Percentiles rank a stretch among this genome's conserved stretches.
These are phyloP conservation scores for Microthyrium microscopicum DNA, from an alignment of 2,329 filamentous ascomycete species.

Conservation along the genomic window DNA sequence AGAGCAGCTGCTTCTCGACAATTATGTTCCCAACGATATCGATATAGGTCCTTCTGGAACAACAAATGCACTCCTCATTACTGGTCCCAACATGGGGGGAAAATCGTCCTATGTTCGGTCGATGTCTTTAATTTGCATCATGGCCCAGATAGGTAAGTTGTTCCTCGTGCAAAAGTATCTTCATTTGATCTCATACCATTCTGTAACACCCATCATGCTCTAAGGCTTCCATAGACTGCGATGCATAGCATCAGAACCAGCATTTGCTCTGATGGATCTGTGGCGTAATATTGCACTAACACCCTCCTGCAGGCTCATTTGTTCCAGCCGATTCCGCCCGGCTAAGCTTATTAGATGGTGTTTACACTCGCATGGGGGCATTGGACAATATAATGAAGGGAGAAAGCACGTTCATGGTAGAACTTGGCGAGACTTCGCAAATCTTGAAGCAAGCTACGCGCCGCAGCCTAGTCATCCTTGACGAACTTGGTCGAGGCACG, in stretches of 20 bases:
- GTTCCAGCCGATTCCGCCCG: constrained; percentile 62
- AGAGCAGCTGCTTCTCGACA: constrained; percentile 68
- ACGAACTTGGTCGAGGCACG: constrained; percentile 87
- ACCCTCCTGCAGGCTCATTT: no score
- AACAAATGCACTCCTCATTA: no score
- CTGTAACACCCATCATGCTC: no score
- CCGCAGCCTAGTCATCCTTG: constrained; percentile 73
- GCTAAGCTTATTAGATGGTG: constrained; percentile 74
- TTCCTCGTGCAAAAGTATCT: no score
- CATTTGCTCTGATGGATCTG: no score
- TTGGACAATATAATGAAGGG: constrained; percentile 91
- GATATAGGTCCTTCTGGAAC: no score
- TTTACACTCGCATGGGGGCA: constrained; percentile 91
- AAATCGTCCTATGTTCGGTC: constrained; percentile 96
- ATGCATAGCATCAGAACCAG: no score
- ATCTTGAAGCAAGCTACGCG: constrained; percentile 82
- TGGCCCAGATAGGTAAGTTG: constrained; percentile 70
- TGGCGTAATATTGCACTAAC: no score
- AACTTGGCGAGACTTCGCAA: constrained; percentile 78
- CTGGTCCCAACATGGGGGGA: constrained; percentile 96
- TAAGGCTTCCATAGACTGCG: no score
- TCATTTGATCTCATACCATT: no score
- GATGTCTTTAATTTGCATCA: constrained; percentile 77
- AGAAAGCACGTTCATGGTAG: constrained; percentile 96
- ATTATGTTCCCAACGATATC: constrained; percentile 84